phyloP scores from a whole-genome alignment of 352 stramenopile genomes.

The Globisporangium splendens region DNA sequence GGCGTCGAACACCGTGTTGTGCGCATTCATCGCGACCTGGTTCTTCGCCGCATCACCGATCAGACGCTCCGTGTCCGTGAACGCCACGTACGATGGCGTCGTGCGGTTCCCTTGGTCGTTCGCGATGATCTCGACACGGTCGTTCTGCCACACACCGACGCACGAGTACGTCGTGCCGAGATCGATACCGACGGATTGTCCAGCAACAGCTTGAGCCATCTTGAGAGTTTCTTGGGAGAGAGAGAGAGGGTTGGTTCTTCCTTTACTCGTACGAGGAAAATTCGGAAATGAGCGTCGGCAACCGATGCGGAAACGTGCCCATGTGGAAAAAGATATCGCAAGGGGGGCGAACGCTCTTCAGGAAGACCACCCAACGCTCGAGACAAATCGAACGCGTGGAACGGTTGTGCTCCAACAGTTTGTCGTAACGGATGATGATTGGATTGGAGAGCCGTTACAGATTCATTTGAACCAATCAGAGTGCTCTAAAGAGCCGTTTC shows the following conservation, averaged over 20 bases:
- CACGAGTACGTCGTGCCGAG: constrained; percentile 97
- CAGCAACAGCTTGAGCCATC: constrained; percentile 26
- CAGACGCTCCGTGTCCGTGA: constrained; percentile 92
- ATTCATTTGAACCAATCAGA: constrained; percentile 8
- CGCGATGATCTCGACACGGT: constrained; percentile 95
- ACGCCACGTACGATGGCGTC: constrained; percentile 95
- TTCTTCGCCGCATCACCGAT: constrained; percentile 95
- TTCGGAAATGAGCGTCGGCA: constrained; percentile 13
- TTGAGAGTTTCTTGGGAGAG: constrained; percentile 15
- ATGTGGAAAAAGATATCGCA: constrained; percentile 6
- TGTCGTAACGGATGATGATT: constrained; percentile 13
- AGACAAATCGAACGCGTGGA: constrained; percentile 7
- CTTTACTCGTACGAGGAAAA: constrained; percentile 21
- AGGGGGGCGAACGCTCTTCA: not conserved
- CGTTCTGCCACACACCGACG: constrained; percentile 97
- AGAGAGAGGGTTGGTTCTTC: constrained; percentile 12
- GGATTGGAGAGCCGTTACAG: not conserved
- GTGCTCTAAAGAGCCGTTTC: not conserved
- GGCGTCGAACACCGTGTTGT: constrained; percentile 95
- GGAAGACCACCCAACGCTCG: constrained; percentile 6
- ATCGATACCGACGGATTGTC: constrained; percentile 92
- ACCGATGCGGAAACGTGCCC: not conserved
- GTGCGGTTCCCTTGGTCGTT: constrained; percentile 96
- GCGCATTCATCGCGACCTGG: constrained; percentile 91
- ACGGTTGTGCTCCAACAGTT: not conserved